Percentiles rank a stretch among this genome's conserved stretches.
Evolutionary conservation across 1,139 yeast species (phyloP).

Genomic region (Kodamaea ohmeri): DNA sequence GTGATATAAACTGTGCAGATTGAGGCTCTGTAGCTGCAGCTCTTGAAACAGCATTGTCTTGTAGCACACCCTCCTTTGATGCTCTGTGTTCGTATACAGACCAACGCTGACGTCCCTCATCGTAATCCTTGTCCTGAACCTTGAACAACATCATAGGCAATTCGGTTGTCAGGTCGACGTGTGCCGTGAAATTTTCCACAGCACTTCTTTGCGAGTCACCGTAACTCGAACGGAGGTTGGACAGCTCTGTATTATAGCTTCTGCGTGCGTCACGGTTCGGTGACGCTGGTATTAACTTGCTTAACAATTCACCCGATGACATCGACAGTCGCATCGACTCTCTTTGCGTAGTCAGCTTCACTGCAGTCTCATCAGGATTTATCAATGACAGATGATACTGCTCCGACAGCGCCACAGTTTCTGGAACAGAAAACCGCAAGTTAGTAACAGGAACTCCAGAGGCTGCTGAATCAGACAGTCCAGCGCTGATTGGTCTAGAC

Average conservation of each 20-base stretch:
- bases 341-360: slow-evolving; percentile 11
- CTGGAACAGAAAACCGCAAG: slow-evolving; percentile 1
- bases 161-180: slow-evolving; percentile 26
- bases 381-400: slow-evolving; percentile 14
- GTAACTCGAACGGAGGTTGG: slow-evolving; percentile 1
- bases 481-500: background rate
- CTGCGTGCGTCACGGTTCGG: background rate
- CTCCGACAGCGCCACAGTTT: slow-evolving; percentile 7
- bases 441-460: background rate
- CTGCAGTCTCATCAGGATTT: slow-evolving; percentile 18
- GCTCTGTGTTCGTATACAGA: slow-evolving; percentile 25
- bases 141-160: slow-evolving; percentile 31
- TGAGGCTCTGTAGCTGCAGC: slow-evolving; percentile 10
- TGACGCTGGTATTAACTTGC: slow-evolving; percentile 19
- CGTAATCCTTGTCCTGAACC: slow-evolving; percentile 29
- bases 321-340: slow-evolving; percentile 24
- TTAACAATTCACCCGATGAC: slow-evolving; percentile 39
- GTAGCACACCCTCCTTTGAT: slow-evolving; percentile 10
- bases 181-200: slow-evolving; percentile 25
- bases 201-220: slow-evolving; percentile 7
- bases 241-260: slow-evolving; percentile 2
- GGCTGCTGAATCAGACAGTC: background rate
- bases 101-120: slow-evolving; percentile 28
- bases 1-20: slow-evolving; percentile 7
- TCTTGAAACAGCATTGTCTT: slow-evolving; percentile 2